Percentiles rank a stretch among this genome's conserved stretches.
Evolutionary conservation across 768 basidiomycete genomes (phyloP).

Genomic region (Boletus vermiculosoides): DNA sequence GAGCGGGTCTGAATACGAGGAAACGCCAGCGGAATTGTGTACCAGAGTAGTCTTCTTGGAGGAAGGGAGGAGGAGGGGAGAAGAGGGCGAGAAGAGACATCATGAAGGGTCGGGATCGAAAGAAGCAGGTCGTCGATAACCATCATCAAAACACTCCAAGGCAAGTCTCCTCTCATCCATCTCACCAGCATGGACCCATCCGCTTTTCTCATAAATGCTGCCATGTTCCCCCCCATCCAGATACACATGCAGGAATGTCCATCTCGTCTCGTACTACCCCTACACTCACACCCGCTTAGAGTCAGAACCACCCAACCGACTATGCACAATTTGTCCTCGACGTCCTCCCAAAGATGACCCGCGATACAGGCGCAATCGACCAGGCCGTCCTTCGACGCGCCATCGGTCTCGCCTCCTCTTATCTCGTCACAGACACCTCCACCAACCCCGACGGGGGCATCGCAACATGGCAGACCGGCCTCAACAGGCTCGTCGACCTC

Average conservation of each 20-base stretch:
- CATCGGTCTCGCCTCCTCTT: slow-evolving; percentile 72
- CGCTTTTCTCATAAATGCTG: slow-evolving; percentile 12
- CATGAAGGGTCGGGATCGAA: not conserved
- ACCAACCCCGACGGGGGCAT: slow-evolving; percentile 58
- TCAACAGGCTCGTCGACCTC: slow-evolving; percentile 69
- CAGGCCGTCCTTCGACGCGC: slow-evolving; percentile 62
- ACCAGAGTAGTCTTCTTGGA: slow-evolving; percentile 64
- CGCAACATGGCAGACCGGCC: slow-evolving; percentile 62
- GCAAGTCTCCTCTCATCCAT: slow-evolving; percentile 6
- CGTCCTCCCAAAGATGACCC: slow-evolving; percentile 52
- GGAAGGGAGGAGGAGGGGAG: slow-evolving; percentile 3
- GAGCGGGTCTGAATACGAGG: slow-evolving; percentile 77
- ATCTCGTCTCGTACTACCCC: not conserved
- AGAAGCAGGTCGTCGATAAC: not conserved
- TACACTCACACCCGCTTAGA: slow-evolving; percentile 14
- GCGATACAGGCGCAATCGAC: slow-evolving; percentile 48
- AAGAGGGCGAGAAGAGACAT: slow-evolving; percentile 22
- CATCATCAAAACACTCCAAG: slow-evolving; percentile 12
- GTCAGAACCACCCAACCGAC: slow-evolving; percentile 49
- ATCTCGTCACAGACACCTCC: slow-evolving; percentile 70
- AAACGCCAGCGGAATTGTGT: slow-evolving; percentile 70
- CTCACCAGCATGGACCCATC: slow-evolving; percentile 27
- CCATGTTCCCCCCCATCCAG: slow-evolving; percentile 25
- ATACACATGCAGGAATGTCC: slow-evolving; percentile 33
- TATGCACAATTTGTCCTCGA: slow-evolving; percentile 59